Evolutionary conservation across 2,329 filamentous ascomycete species (phyloP).

Genomic region (Ilyonectria mors-panacis): DNA sequence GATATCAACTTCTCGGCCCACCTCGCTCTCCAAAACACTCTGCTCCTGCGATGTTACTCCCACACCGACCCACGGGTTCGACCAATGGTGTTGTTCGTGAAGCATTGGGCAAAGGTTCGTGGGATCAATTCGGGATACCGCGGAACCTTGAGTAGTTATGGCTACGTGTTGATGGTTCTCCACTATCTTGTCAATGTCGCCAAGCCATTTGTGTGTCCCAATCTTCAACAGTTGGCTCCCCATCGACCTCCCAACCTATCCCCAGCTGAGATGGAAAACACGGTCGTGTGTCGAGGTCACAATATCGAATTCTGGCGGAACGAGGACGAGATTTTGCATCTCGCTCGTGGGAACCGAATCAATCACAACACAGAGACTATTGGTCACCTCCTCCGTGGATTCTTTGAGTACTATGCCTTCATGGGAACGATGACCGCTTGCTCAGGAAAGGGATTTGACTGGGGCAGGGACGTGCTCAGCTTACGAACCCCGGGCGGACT

Average conservation of each 20-base stretch:
- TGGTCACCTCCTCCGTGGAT: constrained; percentile 81
- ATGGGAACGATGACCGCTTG: constrained; percentile 67
- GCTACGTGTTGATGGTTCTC: constrained; percentile 92
- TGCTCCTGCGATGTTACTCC: constrained; percentile 86
- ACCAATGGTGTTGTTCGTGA: constrained; percentile 87
- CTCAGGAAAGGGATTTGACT: constrained; percentile 76
- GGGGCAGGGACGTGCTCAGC: constrained; percentile 85
- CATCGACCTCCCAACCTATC: constrained; percentile 54
- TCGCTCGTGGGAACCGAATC: constrained; percentile 71
- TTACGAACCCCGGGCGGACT: constrained; percentile 80
- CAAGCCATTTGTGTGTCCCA: constrained; percentile 85
- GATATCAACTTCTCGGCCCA: constrained; percentile 94
- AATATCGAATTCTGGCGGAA: constrained; percentile 85
- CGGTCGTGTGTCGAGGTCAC: constrained; percentile 70
- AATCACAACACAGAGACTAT: constrained; percentile 79
- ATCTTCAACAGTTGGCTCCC: constrained; percentile 76
- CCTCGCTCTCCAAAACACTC: constrained; percentile 86
- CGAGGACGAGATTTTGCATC: constrained; percentile 75
- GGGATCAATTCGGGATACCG: constrained; percentile 90
- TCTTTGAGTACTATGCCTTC: constrained; percentile 90
- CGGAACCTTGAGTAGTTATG: constrained; percentile 90
- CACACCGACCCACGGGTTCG: constrained; percentile 83
- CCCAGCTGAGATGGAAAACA: constrained; percentile 41
- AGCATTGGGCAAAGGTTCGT: constrained; percentile 89
- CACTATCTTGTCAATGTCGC: constrained; percentile 91